Evolutionary conservation across 805 yeast species (phyloP), one percentile per base, ranked within the genome.

Genomic region (Wickerhamomyces alni): DNA sequence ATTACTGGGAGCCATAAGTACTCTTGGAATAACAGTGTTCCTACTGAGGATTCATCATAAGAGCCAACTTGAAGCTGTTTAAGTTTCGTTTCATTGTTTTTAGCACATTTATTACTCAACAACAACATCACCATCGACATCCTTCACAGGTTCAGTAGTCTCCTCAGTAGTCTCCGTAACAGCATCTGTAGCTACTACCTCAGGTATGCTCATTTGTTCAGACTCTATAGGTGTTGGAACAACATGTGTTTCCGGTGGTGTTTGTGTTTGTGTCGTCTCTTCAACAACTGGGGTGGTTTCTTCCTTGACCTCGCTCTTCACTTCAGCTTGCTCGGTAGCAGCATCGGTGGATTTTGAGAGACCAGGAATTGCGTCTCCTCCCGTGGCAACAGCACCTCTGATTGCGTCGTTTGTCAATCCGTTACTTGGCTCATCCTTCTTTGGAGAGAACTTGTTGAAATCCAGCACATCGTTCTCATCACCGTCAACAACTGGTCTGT

Each of bases 341-440:
- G n/a, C 41, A 27, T 41, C 47, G 17, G 47, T 41, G 17, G 42
- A 33, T 40, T 59, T 58, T 0, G 68, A 57, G 16, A 72, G 59
- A 4, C 77, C 75, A 3, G 74, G 70, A 45, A 69, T 67, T 1
- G 74, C 59, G 33, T 63, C 61, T 36, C 65, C 74, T 18, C 61
- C 62, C 17, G 57, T 59, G 8, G 74, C 75, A 6, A 72, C 78
- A 6, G 80, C 80, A 11, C 76, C 80, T 51, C 78, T 64, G 31
- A 73, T 72, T 41, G 72, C 78, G 22, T 63, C 70, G 30, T 66
- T 71, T 4, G 69, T 62, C 17, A 72, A 55, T 8, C 61, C 66
- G 28, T 51, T 57, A 3, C 38, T 7, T 15, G 33, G 29, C 4
- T 45, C 39, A 5, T 49, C 55, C 6, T 39, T 47, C 7, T 33